phyloP scores from a whole-genome alignment of 2,329 filamentous ascomycete genomes.

The Tolypocladium amazonense region DNA sequence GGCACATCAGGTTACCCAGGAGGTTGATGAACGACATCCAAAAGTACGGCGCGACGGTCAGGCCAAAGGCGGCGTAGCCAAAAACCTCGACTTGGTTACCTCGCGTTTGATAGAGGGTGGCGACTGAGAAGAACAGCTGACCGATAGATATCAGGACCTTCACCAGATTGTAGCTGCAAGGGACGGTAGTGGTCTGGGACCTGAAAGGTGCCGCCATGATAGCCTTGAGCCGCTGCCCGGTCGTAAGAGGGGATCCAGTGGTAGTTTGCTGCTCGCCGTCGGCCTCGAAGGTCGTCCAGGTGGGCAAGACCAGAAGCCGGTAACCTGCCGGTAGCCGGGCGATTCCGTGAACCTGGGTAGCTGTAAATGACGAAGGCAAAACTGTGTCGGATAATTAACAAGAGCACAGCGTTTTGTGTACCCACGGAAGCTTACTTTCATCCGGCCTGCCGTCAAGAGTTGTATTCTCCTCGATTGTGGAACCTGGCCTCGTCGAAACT shows the following conservation, averaged over 20 bases:
- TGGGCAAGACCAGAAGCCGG: not conserved
- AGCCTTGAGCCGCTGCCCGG: too few species aligned
- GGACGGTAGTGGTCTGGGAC: not conserved
- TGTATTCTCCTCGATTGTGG: too few species aligned
- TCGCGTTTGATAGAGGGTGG: slow-evolving; percentile 3
- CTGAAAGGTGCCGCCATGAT: not conserved
- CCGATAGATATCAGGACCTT: slow-evolving; percentile 2
- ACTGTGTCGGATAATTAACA: not conserved
- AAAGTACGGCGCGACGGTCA: slow-evolving; percentile 3
- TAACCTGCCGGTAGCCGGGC: not conserved
- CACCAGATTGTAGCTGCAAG: not conserved
- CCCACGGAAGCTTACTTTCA: not conserved
- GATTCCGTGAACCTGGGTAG: not conserved
- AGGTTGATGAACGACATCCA: slow-evolving; percentile 4
- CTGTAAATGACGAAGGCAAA: not conserved
- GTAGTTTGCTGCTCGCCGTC: not conserved
- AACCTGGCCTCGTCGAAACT: too few species aligned
- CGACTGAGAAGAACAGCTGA: slow-evolving; percentile 1
- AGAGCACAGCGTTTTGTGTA: too few species aligned
- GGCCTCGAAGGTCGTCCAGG: slow-evolving; percentile 1
- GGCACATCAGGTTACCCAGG: slow-evolving; percentile 2
- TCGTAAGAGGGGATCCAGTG: not conserved
- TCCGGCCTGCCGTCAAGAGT: not conserved
- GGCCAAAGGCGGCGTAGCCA: slow-evolving; percentile 3
- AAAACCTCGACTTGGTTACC: slow-evolving; percentile 3